Evolutionary conservation across 2,329 filamentous ascomycete genomes (phyloP).

Genomic region (Lizonia empirigonia): DNA sequence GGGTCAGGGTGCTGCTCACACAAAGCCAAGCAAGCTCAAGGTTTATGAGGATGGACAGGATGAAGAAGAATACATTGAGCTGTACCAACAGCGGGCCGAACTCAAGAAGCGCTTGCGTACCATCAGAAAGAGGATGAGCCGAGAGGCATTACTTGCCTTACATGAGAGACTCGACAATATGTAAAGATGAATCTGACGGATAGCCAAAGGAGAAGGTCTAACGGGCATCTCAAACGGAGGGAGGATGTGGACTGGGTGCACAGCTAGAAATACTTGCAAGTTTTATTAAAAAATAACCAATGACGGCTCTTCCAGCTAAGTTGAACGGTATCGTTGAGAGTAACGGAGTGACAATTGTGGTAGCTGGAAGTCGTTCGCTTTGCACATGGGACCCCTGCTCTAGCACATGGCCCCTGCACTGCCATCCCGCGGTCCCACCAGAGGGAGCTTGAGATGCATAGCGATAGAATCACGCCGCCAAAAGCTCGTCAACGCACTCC

Average conservation of each 20-base stretch:
- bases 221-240: not conserved
- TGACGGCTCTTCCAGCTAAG: no score
- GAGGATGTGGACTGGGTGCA: not conserved
- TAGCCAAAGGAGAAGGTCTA: not conserved
- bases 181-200: not conserved
- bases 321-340: no score
- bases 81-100: not conserved
- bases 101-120: not conserved
- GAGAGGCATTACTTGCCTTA: not conserved
- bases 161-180: not conserved
- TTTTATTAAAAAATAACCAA: no score
- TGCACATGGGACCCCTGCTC: slow-evolving; percentile 9
- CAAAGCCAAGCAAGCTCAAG: no score
- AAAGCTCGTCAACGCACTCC: not conserved
- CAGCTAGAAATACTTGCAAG: no score
- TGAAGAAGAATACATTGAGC: not conserved
- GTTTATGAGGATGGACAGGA: no score
- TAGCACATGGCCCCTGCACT: slow-evolving; percentile 9
- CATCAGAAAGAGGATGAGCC: not conserved
- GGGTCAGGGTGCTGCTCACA: not conserved
- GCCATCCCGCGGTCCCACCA: slow-evolving; percentile 8
- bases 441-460: slow-evolving; percentile 12
- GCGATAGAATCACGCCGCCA: slow-evolving; percentile 4
- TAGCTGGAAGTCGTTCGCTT: not conserved
- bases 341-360: not conserved